Evolutionary conservation across 2,329 filamentous ascomycete species (phyloP).

Genomic region (Colletotrichum endophyticum): DNA sequence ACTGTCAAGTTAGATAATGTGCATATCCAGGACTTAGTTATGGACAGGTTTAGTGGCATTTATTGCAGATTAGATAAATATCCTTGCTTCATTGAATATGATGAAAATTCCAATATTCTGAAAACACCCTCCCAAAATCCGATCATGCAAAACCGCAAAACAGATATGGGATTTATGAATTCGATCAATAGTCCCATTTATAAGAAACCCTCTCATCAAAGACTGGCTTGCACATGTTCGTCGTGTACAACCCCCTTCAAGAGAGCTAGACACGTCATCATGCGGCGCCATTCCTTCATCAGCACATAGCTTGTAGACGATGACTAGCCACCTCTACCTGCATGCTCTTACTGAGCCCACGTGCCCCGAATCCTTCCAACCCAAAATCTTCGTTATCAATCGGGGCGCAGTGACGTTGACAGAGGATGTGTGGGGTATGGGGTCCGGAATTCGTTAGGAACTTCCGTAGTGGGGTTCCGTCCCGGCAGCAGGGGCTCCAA

Average conservation of each 20-base stretch:
- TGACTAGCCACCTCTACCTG: neutral
- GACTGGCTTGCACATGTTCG: neutral
- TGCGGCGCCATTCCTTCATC: neutral
- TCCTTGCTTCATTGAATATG: neutral
- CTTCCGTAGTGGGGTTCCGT: neutral
- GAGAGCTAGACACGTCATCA: neutral
- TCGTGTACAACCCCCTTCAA: neutral
- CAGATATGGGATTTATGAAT: neutral
- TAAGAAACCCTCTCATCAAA: neutral
- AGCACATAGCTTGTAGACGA: neutral
- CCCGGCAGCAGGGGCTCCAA: neutral
- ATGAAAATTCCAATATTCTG: neutral
- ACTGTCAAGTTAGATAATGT: accelerated
- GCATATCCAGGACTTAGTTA: neutral
- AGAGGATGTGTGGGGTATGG: neutral
- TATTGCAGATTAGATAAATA: neutral
- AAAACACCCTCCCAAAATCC: accelerated
- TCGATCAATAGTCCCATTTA: neutral
- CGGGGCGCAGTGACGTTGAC: neutral
- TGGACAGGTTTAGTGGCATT: neutral
- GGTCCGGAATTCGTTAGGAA: neutral
- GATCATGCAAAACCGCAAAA: neutral
- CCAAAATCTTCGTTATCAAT: neutral
- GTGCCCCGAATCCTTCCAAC: neutral
- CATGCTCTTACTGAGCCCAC: neutral